A percentile compares a stretch with the other conserved stretches of the same genome.
These are phyloP conservation scores for Naganishia vaughanmartiniae DNA, from an alignment of 768 basidiomycete genomes.

Conservation along the genomic window DNA sequence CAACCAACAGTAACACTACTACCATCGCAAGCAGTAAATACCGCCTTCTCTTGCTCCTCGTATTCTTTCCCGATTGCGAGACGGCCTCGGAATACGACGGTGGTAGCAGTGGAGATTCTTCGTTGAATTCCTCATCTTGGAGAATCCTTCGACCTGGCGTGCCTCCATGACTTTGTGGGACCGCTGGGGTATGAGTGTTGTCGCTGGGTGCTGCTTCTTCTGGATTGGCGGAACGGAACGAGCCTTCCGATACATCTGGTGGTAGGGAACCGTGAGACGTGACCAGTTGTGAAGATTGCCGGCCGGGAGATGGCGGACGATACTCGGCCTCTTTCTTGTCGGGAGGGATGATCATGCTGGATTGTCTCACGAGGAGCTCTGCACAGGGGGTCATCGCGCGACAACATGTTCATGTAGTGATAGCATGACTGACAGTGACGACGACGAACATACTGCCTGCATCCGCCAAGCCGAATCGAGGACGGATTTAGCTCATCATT, in stretches of 20 bases:
- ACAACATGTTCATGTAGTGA: too few species aligned
- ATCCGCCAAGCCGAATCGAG: too few species aligned
- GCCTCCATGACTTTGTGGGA: not conserved
- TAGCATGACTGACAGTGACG: too few species aligned
- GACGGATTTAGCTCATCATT: too few species aligned
- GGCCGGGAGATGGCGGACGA: not conserved
- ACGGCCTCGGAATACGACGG: slow-evolving; percentile 13
- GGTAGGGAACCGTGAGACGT: not conserved
- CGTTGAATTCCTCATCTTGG: not conserved
- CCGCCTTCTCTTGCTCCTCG: not conserved
- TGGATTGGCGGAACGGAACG: not conserved
- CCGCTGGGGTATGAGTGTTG: not conserved
- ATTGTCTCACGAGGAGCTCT: too few species aligned
- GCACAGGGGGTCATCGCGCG: too few species aligned
- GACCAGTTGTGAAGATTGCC: not conserved
- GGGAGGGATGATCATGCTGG: not conserved
- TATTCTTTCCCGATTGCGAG: not conserved
- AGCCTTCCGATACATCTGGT: not conserved
- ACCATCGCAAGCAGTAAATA: not conserved
- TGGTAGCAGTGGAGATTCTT: slow-evolving; percentile 13
- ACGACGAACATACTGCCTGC: too few species aligned
- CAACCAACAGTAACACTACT: not conserved
- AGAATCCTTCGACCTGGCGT: not conserved
- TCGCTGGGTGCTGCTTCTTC: not conserved
- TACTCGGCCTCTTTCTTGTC: slow-evolving; percentile 19